Conservation (phyloP, 306 rosid species). For the Pueraria montana region DNA sequence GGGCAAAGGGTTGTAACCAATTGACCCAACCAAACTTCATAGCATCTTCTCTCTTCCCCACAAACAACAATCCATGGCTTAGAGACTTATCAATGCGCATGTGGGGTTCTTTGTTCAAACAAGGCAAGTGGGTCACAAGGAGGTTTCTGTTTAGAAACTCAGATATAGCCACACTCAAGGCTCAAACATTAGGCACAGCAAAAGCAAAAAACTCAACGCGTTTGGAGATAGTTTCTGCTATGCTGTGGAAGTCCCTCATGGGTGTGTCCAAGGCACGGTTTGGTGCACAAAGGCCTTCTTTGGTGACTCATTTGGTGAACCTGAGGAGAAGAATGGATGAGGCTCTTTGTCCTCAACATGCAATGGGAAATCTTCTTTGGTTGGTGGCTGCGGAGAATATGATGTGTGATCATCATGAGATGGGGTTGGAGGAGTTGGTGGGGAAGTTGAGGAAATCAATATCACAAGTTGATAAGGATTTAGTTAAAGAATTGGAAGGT, state of each 20-base stretch:
- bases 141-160: conserved; percentile 58
- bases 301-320: conserved; percentile 53
- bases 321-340: conserved; percentile 45
- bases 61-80: not conserved
- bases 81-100: conserved; percentile 1
- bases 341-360: conserved; percentile 28
- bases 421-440: conserved; percentile 30
- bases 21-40: conserved; percentile 36
- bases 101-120: conserved; percentile 10
- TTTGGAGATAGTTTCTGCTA: conserved; percentile 52
- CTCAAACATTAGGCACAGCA: conserved; percentile 8
- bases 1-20: not conserved
- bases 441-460: conserved; percentile 36
- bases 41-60: conserved; percentile 48
- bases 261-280: conserved; percentile 39
- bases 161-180: conserved; percentile 49
- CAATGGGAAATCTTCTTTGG: conserved; percentile 60
- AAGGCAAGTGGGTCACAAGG: conserved; percentile 33
- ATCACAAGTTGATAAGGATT: not conserved
- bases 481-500: conserved; percentile 19
- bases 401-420: not conserved
- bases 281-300: conserved; percentile 34
- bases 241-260: conserved; percentile 65
- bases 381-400: conserved; percentile 17
- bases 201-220: conserved; percentile 21